Evolutionary conservation across 2,329 filamentous ascomycete species (phyloP), one percentile per base, ranked within the genome.

Genomic region (Aspergillus arachidicola): DNA sequence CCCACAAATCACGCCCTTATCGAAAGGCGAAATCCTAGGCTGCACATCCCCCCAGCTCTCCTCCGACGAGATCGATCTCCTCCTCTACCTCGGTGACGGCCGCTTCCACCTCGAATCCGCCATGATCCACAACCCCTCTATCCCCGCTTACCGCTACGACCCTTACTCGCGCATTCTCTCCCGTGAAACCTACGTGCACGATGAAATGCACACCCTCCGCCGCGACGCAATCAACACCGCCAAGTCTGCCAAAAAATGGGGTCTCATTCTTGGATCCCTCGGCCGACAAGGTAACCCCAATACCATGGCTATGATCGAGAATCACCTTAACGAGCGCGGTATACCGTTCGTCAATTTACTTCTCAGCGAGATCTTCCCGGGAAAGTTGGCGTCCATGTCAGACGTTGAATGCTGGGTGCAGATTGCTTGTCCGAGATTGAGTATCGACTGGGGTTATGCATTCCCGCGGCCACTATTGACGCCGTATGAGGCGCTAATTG

Each of bases 371-470:
- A 98, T 99, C 60, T 97, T 98, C 76, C 95, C 96, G 0, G 94
- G 93, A 0, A 99, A 98, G 81, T 80, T 99, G 68, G 93, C 92
- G 0, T 89, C 95, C 83, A 97, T 99, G 93, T 80, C 82, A 34
- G 94, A 98, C 73, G 92, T 99, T 2, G 94, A 97, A 75, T 96
- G 93, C 71, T 99, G 95, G 95, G 94, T 99, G 45, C 95, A 99
- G 79, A 93, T 99, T 57, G 95, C 95, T 6, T 99, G 95, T 79
- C 95, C 95, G n/a, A 83, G 95, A 57, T 75, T 99, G 75, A 98
- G 94, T 77, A 99, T 99, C 69, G 95, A 99, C 80, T 99, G 95
- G 95, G 95, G 95, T 0, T 98, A 98, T 80, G 95, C 95, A 0
- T 99, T 99, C 75, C 87, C 93, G 1, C 82, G 92, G 54, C 95